Percentiles rank a stretch among this genome's conserved stretches.
Conservation (phyloP, 331 rosid species). For the Malus hybrid region DNA sequence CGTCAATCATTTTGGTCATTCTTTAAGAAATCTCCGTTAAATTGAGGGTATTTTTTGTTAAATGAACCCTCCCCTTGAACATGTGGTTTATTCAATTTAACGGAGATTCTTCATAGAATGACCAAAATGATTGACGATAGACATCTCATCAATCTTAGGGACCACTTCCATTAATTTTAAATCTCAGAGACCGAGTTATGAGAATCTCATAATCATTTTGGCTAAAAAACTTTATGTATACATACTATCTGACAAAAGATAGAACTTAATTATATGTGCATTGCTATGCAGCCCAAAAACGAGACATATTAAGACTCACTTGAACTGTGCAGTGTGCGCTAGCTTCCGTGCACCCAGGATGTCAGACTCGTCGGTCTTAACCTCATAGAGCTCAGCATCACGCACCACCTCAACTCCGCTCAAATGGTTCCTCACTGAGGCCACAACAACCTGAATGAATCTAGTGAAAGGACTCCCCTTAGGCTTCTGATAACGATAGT, state of each 20-base stretch:
- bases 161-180: too few species aligned
- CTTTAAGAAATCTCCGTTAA: too few species aligned
- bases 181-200: accelerated
- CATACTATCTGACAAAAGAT: not conserved
- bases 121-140: too few species aligned
- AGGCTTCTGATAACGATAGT: conserved; percentile 44
- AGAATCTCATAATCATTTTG: too few species aligned
- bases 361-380: conserved; percentile 29
- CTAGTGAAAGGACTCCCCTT: conserved; percentile 62
- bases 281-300: not conserved
- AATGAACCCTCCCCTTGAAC: too few species aligned
- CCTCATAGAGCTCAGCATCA: conserved; percentile 31
- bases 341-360: conserved; percentile 39
- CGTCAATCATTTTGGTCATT: too few species aligned
- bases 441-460: conserved; percentile 39
- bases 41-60: too few species aligned
- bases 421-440: conserved; percentile 33
- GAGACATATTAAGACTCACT: conserved; percentile 10
- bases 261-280: not conserved
- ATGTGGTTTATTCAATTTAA: too few species aligned
- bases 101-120: too few species aligned
- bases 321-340: conserved; percentile 31
- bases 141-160: too few species aligned
- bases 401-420: conserved; percentile 12
- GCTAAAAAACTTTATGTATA: too few species aligned